Evolutionary conservation across 2,329 filamentous ascomycete genomes (phyloP).

Genomic region (Neodidymelliopsis sp.): DNA sequence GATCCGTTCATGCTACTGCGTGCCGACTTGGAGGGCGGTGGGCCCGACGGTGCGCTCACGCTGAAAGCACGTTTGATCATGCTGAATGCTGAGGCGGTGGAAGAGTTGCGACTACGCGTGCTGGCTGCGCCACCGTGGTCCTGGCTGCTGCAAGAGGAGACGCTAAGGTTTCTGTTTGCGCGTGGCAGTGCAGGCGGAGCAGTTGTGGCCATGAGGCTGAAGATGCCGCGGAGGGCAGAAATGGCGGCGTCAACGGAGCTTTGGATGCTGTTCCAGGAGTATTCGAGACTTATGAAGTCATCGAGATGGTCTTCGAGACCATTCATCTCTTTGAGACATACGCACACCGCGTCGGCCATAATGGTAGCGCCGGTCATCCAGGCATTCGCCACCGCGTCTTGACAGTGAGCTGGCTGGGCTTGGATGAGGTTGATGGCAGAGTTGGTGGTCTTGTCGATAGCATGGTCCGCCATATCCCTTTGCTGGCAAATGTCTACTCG

Average conservation of each 20-base stretch:
- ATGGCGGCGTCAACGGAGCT: constrained; percentile 51
- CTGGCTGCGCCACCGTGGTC: constrained; percentile 22
- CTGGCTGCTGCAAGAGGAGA: constrained; percentile 33
- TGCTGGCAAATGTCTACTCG: constrained; percentile 55
- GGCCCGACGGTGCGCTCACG: constrained; percentile 25
- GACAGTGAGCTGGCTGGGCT: constrained; percentile 48
- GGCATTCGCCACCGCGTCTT: constrained; percentile 54
- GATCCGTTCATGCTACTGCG: constrained; percentile 3
- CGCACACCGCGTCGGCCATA: constrained; percentile 54
- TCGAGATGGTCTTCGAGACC: constrained; percentile 50
- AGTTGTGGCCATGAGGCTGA: constrained; percentile 52
- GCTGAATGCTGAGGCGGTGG: constrained; percentile 35
- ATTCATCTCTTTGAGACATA: constrained; percentile 52
- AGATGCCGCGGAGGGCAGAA: constrained; percentile 54
- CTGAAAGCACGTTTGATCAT: constrained; percentile 42
- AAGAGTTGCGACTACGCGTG: constrained; percentile 33
- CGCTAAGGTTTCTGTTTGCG: constrained; percentile 31
- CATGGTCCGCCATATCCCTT: constrained; percentile 54
- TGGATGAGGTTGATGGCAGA: constrained; percentile 55
- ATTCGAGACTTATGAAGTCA: constrained; percentile 57
- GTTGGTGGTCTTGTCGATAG: constrained; percentile 56
- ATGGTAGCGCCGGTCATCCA: constrained; percentile 56
- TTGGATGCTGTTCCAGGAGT: constrained; percentile 54
- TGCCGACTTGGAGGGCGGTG: constrained; percentile 33
- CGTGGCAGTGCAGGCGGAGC: constrained; percentile 12